Base-by-base conservation (phyloP, 2,329 filamentous ascomycete genomes). In the Fusarium goolgardi region DNA sequence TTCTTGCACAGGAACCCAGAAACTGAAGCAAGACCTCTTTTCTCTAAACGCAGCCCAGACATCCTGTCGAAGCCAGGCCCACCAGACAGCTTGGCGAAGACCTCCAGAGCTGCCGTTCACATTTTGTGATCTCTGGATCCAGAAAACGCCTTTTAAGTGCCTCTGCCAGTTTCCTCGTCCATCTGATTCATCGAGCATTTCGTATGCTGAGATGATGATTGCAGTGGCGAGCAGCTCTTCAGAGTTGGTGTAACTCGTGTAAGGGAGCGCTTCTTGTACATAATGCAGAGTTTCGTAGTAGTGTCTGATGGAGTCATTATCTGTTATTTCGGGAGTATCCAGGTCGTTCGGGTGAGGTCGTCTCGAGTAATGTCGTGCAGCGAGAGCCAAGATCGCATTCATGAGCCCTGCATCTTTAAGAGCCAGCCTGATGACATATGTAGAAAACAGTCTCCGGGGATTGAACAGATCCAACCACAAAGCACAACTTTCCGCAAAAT, bases 1-100 rank as follows among this genome's bases (percentile, higher is more conserved):
- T 5, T 35, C 32, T 0, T 35, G 32, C 16, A 5, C 5, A 6
- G 41, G 41, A 25, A 15, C 23, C 47, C 47, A 51, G 25, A 51
- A 55, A 25, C 29, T 55, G 0, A 55, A 25, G 7, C 29, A 34
- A 1, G 21, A 34, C 12, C 53, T 39, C 27, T 55, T 55, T 3
- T 55, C 53, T 20, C 53, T 4, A 5, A 55, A 55, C 1, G 53
- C 53, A 11, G 53, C 43, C 53, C 53, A 49, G 5, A 55, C 27
- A 20, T 55, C 53, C 20, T 55, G 53, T 5, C 53, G n/a, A 0
- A 55, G 27, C 53, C 53, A 55, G 6, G 53, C 43, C 43, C 39
- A 43, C 39, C 39, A 43, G 2, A 43, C 29, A 3, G 50, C 50
- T 9, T 53, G 50, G 2, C 47, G 11, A 5, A 51, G n/a, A 3